phyloP scores from a whole-genome alignment of 345 rosid species.

The Trapa bicornis region DNA sequence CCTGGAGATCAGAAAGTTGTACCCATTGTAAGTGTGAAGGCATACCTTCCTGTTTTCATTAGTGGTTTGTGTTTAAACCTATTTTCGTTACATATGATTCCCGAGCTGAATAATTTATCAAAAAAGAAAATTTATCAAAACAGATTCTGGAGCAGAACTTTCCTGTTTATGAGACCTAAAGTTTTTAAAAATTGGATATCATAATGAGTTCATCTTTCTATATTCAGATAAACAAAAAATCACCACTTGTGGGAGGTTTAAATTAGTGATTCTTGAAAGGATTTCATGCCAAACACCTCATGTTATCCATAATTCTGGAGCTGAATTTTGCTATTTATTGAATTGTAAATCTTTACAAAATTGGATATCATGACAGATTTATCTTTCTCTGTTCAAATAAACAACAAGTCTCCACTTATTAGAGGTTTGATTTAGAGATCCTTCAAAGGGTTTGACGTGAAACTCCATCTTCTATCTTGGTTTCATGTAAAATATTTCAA shows the following conservation, averaged over 20 bases:
- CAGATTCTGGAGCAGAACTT: too few relatives aligned
- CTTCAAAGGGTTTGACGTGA: too few relatives aligned
- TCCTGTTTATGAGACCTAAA: too few relatives aligned
- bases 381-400: not conserved
- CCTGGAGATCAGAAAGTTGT: slow-evolving; percentile 40
- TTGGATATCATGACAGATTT: not conserved
- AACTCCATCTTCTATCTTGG: not conserved
- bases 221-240: too few relatives aligned
- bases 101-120: too few relatives aligned
- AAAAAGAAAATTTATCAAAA: too few relatives aligned
- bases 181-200: too few relatives aligned
- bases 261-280: too few relatives aligned
- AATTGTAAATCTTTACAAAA: not conserved
- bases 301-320: not conserved
- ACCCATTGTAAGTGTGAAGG: slow-evolving; percentile 32
- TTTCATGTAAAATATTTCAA: not conserved
- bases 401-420: not conserved
- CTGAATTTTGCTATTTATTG: too few relatives aligned
- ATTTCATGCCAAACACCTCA: not conserved
- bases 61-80: slow-evolving; percentile 22
- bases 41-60: slow-evolving; percentile 15
- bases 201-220: too few relatives aligned
- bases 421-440: not conserved
- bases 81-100: not conserved
- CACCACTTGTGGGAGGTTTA: too few relatives aligned